phyloP scores from a whole-genome alignment of 257 asterid genomes.

The Nicotiana sylvestris region DNA sequence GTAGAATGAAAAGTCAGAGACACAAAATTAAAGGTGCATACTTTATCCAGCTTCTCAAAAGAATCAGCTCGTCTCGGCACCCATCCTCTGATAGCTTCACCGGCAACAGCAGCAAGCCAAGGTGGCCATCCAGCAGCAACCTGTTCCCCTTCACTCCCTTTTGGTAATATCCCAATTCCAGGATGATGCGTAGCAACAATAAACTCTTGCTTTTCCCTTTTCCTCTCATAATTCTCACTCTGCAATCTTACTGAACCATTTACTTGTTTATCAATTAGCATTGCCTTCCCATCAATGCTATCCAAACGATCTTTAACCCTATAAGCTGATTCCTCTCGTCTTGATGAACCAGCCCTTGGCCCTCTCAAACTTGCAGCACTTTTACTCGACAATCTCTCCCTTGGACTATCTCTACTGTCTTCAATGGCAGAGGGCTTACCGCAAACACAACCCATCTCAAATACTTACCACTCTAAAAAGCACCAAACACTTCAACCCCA shows the following conservation, averaged over 20 bases:
- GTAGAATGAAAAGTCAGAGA: conserved; percentile 3
- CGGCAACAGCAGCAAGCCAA: conserved; percentile 92
- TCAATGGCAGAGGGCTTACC: conserved; percentile 80
- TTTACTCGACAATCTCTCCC: conserved; percentile 61
- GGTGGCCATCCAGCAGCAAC: conserved; percentile 98
- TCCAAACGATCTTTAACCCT: conserved; percentile 58
- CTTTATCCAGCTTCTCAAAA: conserved; percentile 87
- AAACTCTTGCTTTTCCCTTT: conserved; percentile 59
- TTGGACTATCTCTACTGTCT: conserved; percentile 65
- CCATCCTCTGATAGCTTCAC: conserved; percentile 96
- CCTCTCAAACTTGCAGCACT: conserved; percentile 41
- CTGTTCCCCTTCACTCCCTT: conserved; percentile 72
- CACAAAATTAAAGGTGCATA: conserved; percentile 22
- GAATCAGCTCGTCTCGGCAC: conserved; percentile 89
- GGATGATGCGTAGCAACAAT: conserved; percentile 42
- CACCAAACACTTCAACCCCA: conserved; percentile 32
- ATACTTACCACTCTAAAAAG: conserved; percentile 2
- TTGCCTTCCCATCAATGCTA: conserved; percentile 49
- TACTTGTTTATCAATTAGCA: conserved; percentile 55
- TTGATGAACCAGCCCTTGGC: conserved; percentile 47
- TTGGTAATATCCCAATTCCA: conserved; percentile 45
- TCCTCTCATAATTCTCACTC: conserved; percentile 57
- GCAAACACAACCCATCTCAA: conserved; percentile 68
- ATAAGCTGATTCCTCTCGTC: conserved; percentile 53
- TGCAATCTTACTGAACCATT: conserved; percentile 58